These are phyloP conservation scores for Cryptococcus sp. DNA, from an alignment of 1,284 basidiomycete species.

Conservation along the genomic window DNA sequence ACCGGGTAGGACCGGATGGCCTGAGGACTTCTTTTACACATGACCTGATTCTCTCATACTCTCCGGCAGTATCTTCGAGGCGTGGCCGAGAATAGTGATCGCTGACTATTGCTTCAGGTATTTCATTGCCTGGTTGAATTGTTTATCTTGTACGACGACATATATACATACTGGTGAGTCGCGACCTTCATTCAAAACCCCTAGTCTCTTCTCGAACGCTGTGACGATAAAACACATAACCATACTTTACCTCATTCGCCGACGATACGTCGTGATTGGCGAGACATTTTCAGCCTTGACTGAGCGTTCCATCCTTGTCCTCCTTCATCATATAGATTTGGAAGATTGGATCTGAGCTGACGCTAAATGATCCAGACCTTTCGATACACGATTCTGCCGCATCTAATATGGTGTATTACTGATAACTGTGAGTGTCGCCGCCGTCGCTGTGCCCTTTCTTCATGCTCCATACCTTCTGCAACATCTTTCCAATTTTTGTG, in stretches of 20 bases:
- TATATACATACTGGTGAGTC: slow-evolving; percentile 23
- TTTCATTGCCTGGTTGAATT: background rate
- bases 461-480: too few species aligned
- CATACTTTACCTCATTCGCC: slow-evolving; percentile 53
- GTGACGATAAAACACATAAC: slow-evolving; percentile 46
- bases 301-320: slow-evolving; percentile 36
- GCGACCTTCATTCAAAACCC: background rate
- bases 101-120: too few species aligned
- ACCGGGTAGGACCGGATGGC: slow-evolving; percentile 45
- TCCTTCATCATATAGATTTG: background rate
- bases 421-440: background rate
- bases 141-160: background rate
- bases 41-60: slow-evolving; percentile 39
- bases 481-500: slow-evolving; percentile 13
- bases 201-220: slow-evolving; percentile 20
- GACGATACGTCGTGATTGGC: slow-evolving; percentile 44
- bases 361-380: background rate
- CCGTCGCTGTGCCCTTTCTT: slow-evolving; percentile 1
- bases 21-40: slow-evolving; percentile 47
- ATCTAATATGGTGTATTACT: background rate
- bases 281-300: slow-evolving; percentile 52
- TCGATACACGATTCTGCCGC: background rate
- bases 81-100: too few species aligned
- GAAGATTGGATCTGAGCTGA: too few species aligned
- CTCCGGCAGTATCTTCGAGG: too few species aligned